phyloP scores from a whole-genome alignment of 305 asterid species.

The Fraxinus sp. region DNA sequence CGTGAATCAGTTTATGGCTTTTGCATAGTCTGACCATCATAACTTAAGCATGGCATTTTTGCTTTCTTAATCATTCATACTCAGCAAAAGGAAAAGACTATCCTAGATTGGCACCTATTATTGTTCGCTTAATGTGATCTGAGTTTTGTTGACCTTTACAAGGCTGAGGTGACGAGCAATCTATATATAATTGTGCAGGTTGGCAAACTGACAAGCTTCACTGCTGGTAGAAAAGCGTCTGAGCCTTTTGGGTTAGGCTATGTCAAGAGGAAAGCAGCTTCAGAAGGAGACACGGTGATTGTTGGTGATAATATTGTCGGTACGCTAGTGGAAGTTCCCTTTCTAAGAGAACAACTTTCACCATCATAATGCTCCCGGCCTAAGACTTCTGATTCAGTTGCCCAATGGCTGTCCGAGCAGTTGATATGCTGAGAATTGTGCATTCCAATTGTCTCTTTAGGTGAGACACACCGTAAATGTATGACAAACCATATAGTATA shows the following conservation, averaged over 20 bases:
- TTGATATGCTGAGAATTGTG: conserved; percentile 12
- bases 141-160: conserved; percentile 16
- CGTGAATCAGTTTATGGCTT: background rate
- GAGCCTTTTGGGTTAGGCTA: conserved; percentile 87
- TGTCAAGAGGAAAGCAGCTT: conserved; percentile 70
- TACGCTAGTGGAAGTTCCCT: conserved; percentile 79
- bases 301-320: conserved; percentile 65
- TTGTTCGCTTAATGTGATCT: background rate
- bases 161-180: conserved; percentile 17
- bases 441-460: conserved; percentile 12
- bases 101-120: conserved; percentile 1
- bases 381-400: conserved; percentile 6
- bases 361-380: conserved; percentile 37
- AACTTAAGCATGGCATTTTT: background rate
- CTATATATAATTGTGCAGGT: conserved; percentile 48
- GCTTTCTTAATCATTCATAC: background rate
- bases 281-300: conserved; percentile 63
- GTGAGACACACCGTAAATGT: conserved; percentile 15
- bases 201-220: conserved; percentile 80
- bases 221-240: conserved; percentile 52
- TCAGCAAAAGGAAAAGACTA: background rate
- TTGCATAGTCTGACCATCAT: background rate
- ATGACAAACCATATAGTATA: conserved; percentile 14
- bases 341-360: conserved; percentile 61
- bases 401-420: conserved; percentile 1